Evolutionary conservation across 2,329 filamentous ascomycete genomes (phyloP), one percentile per base, ranked within the genome.

Genomic region (Paraphoma chrysanthemicola): DNA sequence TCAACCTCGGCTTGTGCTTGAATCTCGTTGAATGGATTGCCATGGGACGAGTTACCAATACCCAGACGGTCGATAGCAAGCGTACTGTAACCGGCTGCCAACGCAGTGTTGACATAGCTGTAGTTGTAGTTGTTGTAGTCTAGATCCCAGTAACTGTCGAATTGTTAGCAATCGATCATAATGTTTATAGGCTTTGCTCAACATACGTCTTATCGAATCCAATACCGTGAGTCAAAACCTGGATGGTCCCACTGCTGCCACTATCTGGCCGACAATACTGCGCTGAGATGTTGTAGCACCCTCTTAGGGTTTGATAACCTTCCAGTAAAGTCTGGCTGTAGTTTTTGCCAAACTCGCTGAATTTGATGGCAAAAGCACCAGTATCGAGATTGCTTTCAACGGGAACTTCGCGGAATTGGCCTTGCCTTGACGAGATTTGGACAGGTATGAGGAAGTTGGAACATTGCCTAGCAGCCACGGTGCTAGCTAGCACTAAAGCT

Each of bases 51-150:
- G 54, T 79, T 76, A 41, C 83, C 86, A 42, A 88, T 81, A 31
- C 87, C 88, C 6, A 88, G 81, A 16, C 87, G 85, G 72, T 90
- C 87, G 73, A 83, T 88, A 9, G 81, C 76, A 44, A 90, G 80
- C 2, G 86, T 88, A 31, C 82, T 85, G 77, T 85, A 89, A 41
- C 84, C 84, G 39, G 82, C 78, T 8, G 79, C 61, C 1, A 88
- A 79, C 1, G 87, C 87, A 11, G 75, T 73, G 45, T 83, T 78
- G 29, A 86, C 80, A 70, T 90, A 90, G 67, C 82, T 86, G 77
- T 90, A 89, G 68, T 87, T 86, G 78, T 80, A 83, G 64, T 82
- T 77, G 68, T 86, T 80, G 75, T 78, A 83, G 0, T 84, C 71
- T 10, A 85, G 71, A 68, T 90, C 85, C 86, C 87, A 90, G 77